phyloP scores from a whole-genome alignment of 768 basidiomycete genomes.

The Boletus tomentosulus region DNA sequence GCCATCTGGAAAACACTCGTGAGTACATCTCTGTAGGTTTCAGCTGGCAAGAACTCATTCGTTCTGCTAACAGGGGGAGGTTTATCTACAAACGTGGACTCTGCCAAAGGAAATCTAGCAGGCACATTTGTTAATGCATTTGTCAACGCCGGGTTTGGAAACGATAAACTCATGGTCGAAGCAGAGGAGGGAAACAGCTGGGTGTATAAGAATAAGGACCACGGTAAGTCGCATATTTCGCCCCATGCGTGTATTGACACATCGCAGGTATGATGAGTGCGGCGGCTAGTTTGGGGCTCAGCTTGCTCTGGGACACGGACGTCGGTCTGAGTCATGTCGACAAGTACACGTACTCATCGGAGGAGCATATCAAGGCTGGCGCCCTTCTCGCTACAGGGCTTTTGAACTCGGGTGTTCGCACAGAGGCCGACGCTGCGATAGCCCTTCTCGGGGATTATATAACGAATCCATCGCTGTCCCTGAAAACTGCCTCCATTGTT shows the following conservation, averaged over 20 bases:
- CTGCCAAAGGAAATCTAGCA: constrained; percentile 90
- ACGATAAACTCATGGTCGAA: constrained; percentile 97
- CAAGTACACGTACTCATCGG: constrained; percentile 94
- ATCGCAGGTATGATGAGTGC: constrained; percentile 88
- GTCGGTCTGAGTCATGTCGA: constrained; percentile 91
- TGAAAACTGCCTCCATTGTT: constrained; percentile 85
- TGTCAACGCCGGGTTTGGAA: constrained; percentile 97
- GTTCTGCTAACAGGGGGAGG: constrained; percentile 46
- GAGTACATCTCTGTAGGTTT: constrained; percentile 20
- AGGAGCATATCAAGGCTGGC: constrained; percentile 98
- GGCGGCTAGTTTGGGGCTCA: constrained; percentile 88
- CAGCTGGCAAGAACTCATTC: neutral
- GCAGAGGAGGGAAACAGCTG: constrained; percentile 96
- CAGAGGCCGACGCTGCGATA: constrained; percentile 89
- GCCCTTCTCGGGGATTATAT: constrained; percentile 89
- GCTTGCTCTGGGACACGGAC: constrained; percentile 94
- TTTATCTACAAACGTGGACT: constrained; percentile 77
- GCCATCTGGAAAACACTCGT: constrained; percentile 90
- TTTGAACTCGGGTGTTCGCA: constrained; percentile 82
- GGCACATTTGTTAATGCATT: constrained; percentile 99
- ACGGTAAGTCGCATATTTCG: constrained; percentile 50
- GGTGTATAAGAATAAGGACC: constrained; percentile 99
- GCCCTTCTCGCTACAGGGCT: constrained; percentile 94
- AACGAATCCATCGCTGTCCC: constrained; percentile 76
- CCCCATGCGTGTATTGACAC: constrained; percentile 2